Base-by-base conservation (phyloP, 371 early-diverging fungal genomes). In the Encephalitozoon romaleae region DNA sequence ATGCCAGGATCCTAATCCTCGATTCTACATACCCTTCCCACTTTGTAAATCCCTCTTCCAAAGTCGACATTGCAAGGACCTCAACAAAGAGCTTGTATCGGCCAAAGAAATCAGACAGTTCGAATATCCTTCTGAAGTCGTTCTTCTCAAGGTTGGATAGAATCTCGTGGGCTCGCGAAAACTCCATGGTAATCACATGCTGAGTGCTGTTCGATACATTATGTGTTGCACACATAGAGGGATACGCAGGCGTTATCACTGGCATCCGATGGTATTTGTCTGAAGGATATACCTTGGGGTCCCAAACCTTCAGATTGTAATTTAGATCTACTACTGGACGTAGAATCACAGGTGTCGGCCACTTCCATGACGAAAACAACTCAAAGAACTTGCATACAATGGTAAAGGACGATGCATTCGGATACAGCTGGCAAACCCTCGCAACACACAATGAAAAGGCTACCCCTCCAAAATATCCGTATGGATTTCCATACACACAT, bases 401-500 rank as follows among this genome's bases (percentile, higher is more conserved):
- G 0, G 88, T 85, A 41, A 90, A 91, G 0, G 94, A 90, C 53
- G 90, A 89, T 0, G 92, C 91, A 80, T 94, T 94, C 0, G 98
- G 99, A 84, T 93, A 96, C 32, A 96, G 82, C 84, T 98, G 97
- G 85, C 96, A 96, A 21, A 96, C 89, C 45, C 96, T 86, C 12
- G 96, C 99, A 11, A 95, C 94, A 18, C 92, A 86, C 89, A 99
- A 92, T 9, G 99, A 96, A 95, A 96, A 99, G 0, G 96, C 95
- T 12, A 99, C 96, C 83, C 99, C 99, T 73, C 98, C 98, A 84
- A 94, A 88, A 83, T 96, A 99, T 12, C 99, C 99, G 89, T 94
- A 90, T 9, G 93, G 89, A 84, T 97, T 95, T 8, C 94, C 92
- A 83, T 95, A 97, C 47, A 98, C 88, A 1, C 89, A 91, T 45